A percentile compares a stretch with the other conserved stretches of the same genome.
These are phyloP conservation scores for Penicillium argentinense DNA, from an alignment of 495 filamentous ascomycete species.

Conservation along the genomic window DNA sequence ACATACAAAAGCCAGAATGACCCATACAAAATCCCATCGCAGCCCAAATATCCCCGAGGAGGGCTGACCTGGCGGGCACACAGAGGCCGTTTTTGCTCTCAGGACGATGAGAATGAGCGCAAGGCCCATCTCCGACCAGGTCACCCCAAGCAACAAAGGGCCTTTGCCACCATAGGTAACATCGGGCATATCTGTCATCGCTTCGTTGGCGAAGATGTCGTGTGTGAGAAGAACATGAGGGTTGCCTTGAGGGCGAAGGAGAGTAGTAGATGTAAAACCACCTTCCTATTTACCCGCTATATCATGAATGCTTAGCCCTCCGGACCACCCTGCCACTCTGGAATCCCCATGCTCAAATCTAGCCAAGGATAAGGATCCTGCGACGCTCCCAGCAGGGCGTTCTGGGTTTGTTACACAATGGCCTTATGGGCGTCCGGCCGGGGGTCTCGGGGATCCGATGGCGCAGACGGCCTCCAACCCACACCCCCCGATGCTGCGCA, in stretches of 20 bases:
- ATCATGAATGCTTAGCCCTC: background rate
- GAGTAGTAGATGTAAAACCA: no score
- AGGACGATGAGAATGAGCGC: constrained; percentile 23
- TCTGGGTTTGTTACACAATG: background rate
- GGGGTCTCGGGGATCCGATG: background rate
- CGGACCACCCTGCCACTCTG: no score
- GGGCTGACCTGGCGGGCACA: constrained; percentile 10
- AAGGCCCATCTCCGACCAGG: constrained; percentile 27
- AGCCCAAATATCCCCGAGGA: constrained; percentile 16
- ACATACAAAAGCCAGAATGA: constrained; percentile 25
- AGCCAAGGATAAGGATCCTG: background rate
- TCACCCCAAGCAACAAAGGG: constrained; percentile 24
- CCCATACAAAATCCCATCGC: constrained; percentile 33
- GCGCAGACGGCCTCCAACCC: no score
- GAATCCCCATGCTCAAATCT: no score
- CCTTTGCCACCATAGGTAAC: constrained; percentile 22
- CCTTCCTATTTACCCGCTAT: no score
- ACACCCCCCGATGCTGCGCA: background rate
- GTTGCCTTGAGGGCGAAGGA: no score
- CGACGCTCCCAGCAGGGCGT: background rate
- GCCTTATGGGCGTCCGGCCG: background rate
- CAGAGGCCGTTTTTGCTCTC: constrained; percentile 25
- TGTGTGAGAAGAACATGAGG: background rate
- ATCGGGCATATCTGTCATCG: constrained; percentile 2
- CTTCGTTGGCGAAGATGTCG: background rate